A percentile compares a stretch with the other conserved stretches of the same genome.
These are phyloP conservation scores for Porogramme epimiltina DNA, from an alignment of 1,284 basidiomycete species.

Conservation along the genomic window DNA sequence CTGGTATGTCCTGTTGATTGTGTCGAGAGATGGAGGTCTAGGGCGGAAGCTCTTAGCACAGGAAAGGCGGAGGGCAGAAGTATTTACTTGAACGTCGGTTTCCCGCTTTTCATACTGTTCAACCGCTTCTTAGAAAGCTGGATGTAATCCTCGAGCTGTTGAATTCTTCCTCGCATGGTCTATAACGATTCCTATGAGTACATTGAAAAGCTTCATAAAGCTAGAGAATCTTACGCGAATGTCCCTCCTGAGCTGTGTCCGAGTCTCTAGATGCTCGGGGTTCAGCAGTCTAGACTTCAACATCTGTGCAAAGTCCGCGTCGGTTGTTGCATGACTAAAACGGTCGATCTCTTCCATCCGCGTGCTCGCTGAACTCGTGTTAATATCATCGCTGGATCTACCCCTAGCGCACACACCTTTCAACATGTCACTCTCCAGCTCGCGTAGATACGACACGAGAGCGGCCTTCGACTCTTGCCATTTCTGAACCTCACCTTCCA, in stretches of 20 bases:
- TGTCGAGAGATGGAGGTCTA: conserved; percentile 82
- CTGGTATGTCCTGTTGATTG: conserved; percentile 79
- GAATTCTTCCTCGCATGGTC: conserved; percentile 69
- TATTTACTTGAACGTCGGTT: conserved; percentile 61
- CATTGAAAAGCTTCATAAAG: neutral
- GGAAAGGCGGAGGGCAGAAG: neutral
- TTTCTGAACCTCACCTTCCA: conserved; percentile 53
- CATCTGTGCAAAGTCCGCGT: conserved; percentile 81
- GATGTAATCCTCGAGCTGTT: conserved; percentile 78
- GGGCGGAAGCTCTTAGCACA: neutral
- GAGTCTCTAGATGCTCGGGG: conserved; percentile 86
- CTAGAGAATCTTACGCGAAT: conserved; percentile 60
- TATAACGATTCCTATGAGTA: conserved; percentile 29
- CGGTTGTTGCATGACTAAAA: conserved; percentile 74
- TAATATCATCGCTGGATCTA: too few species aligned
- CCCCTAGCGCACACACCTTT: conserved; percentile 49
- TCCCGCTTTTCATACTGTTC: conserved; percentile 62
- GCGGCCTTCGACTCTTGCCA: conserved; percentile 47
- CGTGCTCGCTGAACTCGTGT: conserved; percentile 68
- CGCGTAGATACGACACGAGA: conserved; percentile 46
- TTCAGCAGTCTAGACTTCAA: conserved; percentile 80
- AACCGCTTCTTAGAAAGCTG: conserved; percentile 71
- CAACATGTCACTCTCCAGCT: conserved; percentile 63
- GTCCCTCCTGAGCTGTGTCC: conserved; percentile 70
- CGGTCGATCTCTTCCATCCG: conserved; percentile 75